phyloP scores from a whole-genome alignment of 2,329 filamentous ascomycete species.

The Alternaria ventricosa region DNA sequence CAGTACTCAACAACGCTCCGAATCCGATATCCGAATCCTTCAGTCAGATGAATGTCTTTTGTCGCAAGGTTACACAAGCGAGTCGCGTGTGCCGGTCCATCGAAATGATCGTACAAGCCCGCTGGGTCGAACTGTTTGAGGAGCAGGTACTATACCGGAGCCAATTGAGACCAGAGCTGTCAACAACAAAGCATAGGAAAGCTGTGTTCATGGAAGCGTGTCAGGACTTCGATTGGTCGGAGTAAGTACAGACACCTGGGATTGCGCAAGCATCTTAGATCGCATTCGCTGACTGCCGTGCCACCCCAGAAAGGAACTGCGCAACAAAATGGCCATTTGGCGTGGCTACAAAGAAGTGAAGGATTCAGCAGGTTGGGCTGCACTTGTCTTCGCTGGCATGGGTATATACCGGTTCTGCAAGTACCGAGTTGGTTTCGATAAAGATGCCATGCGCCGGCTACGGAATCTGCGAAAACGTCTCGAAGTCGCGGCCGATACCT shows the following conservation, averaged over 20 bases:
- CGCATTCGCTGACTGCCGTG: background rate
- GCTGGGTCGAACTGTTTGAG: conserved; percentile 64
- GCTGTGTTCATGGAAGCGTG: conserved; percentile 61
- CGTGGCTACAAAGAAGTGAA: conserved; percentile 66
- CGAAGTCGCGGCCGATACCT: conserved; percentile 61
- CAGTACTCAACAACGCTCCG: conserved; percentile 18
- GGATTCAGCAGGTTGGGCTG: conserved; percentile 62
- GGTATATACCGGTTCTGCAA: conserved; percentile 68
- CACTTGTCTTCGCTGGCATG: conserved; percentile 64
- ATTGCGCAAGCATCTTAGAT: background rate
- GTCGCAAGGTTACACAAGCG: conserved; percentile 56
- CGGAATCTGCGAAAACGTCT: conserved; percentile 55
- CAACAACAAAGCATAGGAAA: conserved; percentile 59
- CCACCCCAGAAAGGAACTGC: conserved; percentile 57
- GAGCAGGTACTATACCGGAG: conserved; percentile 55
- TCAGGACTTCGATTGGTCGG: conserved; percentile 61
- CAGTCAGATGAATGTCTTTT: conserved; percentile 53
- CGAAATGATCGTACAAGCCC: conserved; percentile 65
- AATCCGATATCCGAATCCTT: conserved; percentile 35
- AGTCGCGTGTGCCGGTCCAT: conserved; percentile 62
- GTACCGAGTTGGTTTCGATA: conserved; percentile 62
- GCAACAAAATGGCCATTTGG: conserved; percentile 63
- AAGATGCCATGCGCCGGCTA: conserved; percentile 58
- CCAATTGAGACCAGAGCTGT: conserved; percentile 50
- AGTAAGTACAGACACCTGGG: conserved; percentile 29